A percentile compares a stretch with the other conserved stretches of the same genome.
phyloP scores from a whole-genome alignment of 805 yeast genomes.

The Candida succiphila region DNA sequence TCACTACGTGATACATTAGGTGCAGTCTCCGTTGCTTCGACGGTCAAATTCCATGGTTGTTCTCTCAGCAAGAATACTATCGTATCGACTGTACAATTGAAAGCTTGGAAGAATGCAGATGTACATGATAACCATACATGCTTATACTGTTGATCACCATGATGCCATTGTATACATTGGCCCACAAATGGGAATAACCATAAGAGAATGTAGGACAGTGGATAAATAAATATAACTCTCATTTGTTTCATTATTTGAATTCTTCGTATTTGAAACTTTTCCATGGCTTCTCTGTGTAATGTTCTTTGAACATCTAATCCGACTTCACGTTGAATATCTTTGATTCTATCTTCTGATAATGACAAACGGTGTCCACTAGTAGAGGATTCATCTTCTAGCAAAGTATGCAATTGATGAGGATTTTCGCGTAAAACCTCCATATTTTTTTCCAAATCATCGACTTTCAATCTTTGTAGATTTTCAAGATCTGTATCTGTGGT shows the following conservation, averaged over 20 bases:
- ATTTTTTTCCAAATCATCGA: slow-evolving; percentile 6
- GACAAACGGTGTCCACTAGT: background rate
- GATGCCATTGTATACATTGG: slow-evolving; percentile 41
- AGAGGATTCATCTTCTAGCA: background rate
- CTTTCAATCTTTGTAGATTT: slow-evolving; percentile 9
- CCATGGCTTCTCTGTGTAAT: slow-evolving; percentile 52
- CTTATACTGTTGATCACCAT: slow-evolving; percentile 40
- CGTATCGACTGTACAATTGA: slow-evolving; percentile 71
- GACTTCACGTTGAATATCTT: slow-evolving; percentile 11
- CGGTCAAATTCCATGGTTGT: slow-evolving; percentile 54
- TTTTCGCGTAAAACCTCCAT: background rate
- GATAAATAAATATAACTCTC: slow-evolving; percentile 74
- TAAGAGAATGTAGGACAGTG: slow-evolving; percentile 66
- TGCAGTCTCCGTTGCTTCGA: slow-evolving; percentile 9
- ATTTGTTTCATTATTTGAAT: slow-evolving; percentile 65
- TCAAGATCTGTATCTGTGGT: slow-evolving; percentile 16
- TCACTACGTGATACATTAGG: slow-evolving; percentile 2
- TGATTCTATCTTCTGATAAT: slow-evolving; percentile 4
- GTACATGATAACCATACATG: slow-evolving; percentile 54
- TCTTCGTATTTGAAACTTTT: slow-evolving; percentile 52
- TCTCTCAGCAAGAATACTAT: slow-evolving; percentile 70
- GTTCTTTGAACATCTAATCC: slow-evolving; percentile 20
- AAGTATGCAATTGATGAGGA: background rate
- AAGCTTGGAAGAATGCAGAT: slow-evolving; percentile 72
- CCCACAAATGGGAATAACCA: slow-evolving; percentile 77